Base-by-base conservation (phyloP, 345 rosid species). In the Diplotaxis tenuifolia region DNA sequence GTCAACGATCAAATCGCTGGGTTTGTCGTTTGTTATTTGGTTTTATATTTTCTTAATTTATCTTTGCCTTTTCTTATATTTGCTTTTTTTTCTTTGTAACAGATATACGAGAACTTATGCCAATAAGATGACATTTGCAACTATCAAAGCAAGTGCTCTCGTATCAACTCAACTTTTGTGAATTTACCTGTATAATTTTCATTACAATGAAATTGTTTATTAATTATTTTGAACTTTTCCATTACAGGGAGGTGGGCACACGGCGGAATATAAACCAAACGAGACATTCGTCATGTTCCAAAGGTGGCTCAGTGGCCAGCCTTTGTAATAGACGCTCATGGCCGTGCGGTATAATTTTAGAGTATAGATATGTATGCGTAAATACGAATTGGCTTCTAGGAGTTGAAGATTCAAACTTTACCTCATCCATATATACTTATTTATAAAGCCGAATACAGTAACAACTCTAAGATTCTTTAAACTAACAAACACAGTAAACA, bases 91-190 rank as follows among this genome's bases (percentile, higher is more conserved):
- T 14, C 14, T 42, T 1, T 4, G 49, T 42, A 42, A 42, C 49
- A 42, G 97, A 53, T 88, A 85, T 61, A 85, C 89, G 0, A 86
- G 97, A 71, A 81, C 84, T 1, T 72, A 63, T 53, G 40, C 76
- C 4, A 72, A 72, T 63, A 63, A 72, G 7, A 72, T 72, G 76
- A 83, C 93, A 55, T 92, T 72, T 65, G 89, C 88, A n/a, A 92
- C 93, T 5, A 62, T 89, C 0, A 92, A 89, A 86, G 97, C 59
- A 70, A 70, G 79, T 22, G 11, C 52, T 19, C 55, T 60, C 4
- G 45, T n/a, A 23, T 66, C 21, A 9, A 19, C 21, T 54, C 38
- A 16, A 36, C 7, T 25, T 9, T 0, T 50, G 16, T 7, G 3
- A 1, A 23, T 42, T 42, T 16, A 42, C 49, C 49, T 42, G 49